Base-by-base conservation (phyloP, 345 rosid species). In the Viola odorata region DNA sequence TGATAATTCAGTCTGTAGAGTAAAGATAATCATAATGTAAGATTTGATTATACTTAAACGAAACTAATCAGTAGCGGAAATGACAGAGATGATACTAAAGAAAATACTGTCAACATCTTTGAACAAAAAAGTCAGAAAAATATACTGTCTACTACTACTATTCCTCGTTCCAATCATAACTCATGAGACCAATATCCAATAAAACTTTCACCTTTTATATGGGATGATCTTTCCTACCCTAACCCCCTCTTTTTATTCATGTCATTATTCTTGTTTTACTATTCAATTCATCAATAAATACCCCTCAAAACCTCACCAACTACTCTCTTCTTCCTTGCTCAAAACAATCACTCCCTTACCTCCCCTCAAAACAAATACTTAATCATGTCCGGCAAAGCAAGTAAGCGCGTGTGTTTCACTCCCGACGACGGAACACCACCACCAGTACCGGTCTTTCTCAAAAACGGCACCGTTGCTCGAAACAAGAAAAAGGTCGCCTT, bases 341-440 rank as follows among this genome's bases (percentile, higher is more conserved):
- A 6, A 47, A 6, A 3, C 5, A 47, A 47, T 0, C 11, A 47
- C 11, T 6, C 50, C 50, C 11, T 11, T 32, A 6, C 12, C 56
- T 16, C 12, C 39, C 32, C 44, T 1, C 17, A 6, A 23, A 40
- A 6, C 17, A 6, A 23, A 40, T 3, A 12, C 7, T 13, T 5
- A 56, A 56, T 57, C 48, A 89, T 92, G 96, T 83, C 91, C 3
- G 55, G 79, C 58, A 79, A 51, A 71, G 68, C 83, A 50, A 77
- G 83, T 78, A 89, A 81, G 69, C 73, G 85, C 58, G 91, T 84
- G 57, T 67, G 81, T 57, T 87, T 85, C 82, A 85, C 84, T 66
- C 91, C 96, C 0, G 81, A 84, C 57, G 68, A 45, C n/a, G 72
- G 74, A 5, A 83, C 74, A 4, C 78, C 76, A 58, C 81, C 78